Conservation (phyloP, 83 land plant genomes). For the Thuja plicata region DNA sequence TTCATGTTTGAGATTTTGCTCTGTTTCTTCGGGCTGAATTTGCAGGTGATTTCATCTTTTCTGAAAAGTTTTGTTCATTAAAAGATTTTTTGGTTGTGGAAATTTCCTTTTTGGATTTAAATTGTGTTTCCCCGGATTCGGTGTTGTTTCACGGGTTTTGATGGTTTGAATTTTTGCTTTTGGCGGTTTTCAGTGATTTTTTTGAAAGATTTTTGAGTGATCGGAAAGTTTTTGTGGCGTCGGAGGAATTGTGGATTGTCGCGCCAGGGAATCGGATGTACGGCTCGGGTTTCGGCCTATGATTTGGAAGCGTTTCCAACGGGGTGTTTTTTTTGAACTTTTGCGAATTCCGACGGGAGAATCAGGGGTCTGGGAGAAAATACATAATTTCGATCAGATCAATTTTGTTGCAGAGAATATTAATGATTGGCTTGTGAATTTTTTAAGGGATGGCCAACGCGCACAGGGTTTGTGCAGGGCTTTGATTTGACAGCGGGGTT, state of each 20-base stretch:
- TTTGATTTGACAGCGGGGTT: background rate
- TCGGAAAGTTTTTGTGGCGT: background rate
- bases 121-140: background rate
- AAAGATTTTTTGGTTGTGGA: background rate
- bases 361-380: background rate
- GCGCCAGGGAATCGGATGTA: background rate
- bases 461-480: background rate
- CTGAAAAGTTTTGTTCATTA: too few relatives aligned
- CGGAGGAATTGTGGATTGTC: background rate
- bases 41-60: background rate
- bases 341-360: background rate
- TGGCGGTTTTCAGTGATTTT: background rate
- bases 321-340: background rate
- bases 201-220: background rate
- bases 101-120: background rate
- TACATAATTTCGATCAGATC: background rate
- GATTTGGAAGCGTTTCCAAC: background rate
- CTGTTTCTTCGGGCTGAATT: background rate
- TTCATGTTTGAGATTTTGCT: background rate
- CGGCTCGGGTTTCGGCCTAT: background rate
- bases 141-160: background rate
- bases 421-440: background rate
- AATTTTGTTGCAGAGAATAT: background rate
- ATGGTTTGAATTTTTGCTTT: background rate
- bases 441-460: background rate